phyloP scores from a whole-genome alignment of 192 early-diverging fungal genomes.

The Helicostylum pulchrum region DNA sequence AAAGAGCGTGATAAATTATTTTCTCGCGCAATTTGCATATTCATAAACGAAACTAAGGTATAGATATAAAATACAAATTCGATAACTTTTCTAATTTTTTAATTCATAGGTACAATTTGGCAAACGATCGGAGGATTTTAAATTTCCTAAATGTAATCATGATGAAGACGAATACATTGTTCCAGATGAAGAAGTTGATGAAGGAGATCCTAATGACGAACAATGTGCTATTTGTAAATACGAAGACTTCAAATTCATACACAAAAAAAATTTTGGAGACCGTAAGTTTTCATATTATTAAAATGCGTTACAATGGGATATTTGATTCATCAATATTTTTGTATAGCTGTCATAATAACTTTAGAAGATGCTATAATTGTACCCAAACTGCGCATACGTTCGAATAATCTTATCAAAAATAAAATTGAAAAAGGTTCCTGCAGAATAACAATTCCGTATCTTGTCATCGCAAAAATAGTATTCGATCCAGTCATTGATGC shows the following conservation, averaged over 20 bases:
- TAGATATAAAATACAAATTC: no score
- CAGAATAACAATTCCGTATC: background rate
- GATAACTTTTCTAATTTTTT: no score
- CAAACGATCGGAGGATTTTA: no score
- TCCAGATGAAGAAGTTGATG: no score
- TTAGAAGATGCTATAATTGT: background rate
- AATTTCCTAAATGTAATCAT: background rate
- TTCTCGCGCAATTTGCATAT: background rate
- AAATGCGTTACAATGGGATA: background rate
- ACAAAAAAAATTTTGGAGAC: no score
- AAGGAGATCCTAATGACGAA: background rate
- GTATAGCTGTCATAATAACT: background rate
- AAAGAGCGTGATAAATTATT: background rate
- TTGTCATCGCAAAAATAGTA: background rate
- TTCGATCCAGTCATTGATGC: background rate
- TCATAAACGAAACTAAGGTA: background rate
- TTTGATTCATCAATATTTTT: no score
- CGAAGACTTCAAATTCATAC: no score
- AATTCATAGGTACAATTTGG: no score
- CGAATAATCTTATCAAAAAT: no score
- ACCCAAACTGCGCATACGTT: background rate
- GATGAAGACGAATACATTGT: no score
- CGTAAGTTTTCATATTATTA: background rate
- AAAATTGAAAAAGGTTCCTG: fast-evolving
- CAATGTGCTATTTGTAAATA: background rate